Evolutionary conservation across 208 protist species (phyloP).

Genomic region (Leishmania major): DNA sequence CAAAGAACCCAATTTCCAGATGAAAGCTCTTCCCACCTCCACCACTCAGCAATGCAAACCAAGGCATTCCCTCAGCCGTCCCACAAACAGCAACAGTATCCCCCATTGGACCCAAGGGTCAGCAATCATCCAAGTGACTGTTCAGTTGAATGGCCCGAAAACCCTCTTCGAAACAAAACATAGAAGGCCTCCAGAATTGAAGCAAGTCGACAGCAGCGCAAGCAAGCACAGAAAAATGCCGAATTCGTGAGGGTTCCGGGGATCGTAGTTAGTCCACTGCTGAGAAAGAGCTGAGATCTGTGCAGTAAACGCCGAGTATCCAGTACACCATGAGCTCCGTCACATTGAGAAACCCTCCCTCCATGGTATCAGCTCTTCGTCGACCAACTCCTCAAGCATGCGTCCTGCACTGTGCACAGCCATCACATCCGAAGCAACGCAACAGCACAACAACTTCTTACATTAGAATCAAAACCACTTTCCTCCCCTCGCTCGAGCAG

Average conservation of each 20-base stretch:
- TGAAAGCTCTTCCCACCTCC: neutral
- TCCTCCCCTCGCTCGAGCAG: neutral
- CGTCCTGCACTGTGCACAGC: neutral
- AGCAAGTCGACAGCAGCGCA: neutral
- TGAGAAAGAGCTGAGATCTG: neutral
- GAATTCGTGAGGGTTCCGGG: no score
- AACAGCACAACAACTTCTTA: neutral
- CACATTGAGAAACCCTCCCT: neutral
- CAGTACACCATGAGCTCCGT: neutral
- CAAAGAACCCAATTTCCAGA: neutral
- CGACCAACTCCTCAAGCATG: neutral
- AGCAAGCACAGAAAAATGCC: neutral
- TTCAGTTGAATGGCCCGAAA: neutral
- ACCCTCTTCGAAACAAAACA: neutral
- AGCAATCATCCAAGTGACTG: neutral
- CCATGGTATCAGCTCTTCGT: neutral
- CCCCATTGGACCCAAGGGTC: neutral
- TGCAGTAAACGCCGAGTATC: neutral
- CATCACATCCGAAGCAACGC: neutral
- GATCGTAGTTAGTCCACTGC: neutral
- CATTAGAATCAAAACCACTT: neutral
- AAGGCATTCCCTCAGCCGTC: neutral
- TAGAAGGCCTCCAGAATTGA: neutral
- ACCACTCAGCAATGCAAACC: neutral
- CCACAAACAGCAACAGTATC: neutral